Conservation (phyloP, 2,329 filamentous ascomycete genomes). For the Aureobasidium melanogenum region DNA sequence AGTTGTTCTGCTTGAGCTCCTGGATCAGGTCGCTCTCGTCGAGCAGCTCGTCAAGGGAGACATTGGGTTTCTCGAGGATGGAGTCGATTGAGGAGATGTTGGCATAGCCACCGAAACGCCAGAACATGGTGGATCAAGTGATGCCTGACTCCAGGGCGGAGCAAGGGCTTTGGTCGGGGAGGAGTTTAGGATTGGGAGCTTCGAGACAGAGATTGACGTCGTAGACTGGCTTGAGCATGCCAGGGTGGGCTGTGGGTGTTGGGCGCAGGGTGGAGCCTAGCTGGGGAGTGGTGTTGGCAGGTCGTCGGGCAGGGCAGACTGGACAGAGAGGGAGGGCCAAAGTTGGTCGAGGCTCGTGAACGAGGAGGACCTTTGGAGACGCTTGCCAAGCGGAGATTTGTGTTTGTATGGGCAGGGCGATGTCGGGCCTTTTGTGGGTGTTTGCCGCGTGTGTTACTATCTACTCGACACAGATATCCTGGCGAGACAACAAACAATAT, state of each 20-base stretch:
- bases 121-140: slow-evolving; percentile 65
- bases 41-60: slow-evolving; percentile 88
- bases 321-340: not conserved
- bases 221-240: slow-evolving; percentile 5
- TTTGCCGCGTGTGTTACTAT: not conserved
- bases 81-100: slow-evolving; percentile 94
- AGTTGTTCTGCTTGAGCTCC: slow-evolving; percentile 96
- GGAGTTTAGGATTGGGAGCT: not conserved
- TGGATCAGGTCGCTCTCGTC: slow-evolving; percentile 95
- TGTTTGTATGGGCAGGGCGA: not conserved
- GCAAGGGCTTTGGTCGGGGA: not conserved
- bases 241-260: not conserved
- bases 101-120: slow-evolving; percentile 98
- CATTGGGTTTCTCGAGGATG: slow-evolving; percentile 90
- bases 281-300: not conserved
- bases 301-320: not conserved
- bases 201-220: not conserved
- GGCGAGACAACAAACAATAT: not conserved
- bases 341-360: not conserved
- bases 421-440: not conserved
- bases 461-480: not conserved
- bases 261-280: not conserved
- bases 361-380: not conserved
- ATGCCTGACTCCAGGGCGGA: slow-evolving; percentile 14
- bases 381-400: slow-evolving; percentile 2